These are phyloP conservation scores for Ocimum tenuiflorum DNA, from an alignment of 257 asterid genomes.

Conservation along the genomic window DNA sequence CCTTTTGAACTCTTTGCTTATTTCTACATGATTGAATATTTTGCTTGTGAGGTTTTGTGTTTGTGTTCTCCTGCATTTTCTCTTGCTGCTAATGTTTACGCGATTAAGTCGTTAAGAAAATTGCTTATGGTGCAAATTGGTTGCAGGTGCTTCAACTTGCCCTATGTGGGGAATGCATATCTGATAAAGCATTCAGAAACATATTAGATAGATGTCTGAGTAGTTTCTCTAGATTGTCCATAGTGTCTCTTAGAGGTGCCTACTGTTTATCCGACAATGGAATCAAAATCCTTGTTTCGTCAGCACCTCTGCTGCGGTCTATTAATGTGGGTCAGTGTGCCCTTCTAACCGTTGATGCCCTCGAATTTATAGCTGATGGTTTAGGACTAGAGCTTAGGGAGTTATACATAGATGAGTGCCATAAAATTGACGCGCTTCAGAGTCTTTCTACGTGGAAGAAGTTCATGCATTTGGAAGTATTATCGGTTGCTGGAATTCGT, in stretches of 20 bases:
- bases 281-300: constrained; percentile 37
- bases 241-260: constrained; percentile 82
- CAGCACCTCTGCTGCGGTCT: constrained; percentile 60
- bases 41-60: no score
- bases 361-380: constrained; percentile 41
- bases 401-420: constrained; percentile 65
- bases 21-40: neutral
- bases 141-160: constrained; percentile 89
- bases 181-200: constrained; percentile 40
- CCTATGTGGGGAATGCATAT: constrained; percentile 60
- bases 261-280: constrained; percentile 64
- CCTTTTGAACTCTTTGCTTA: neutral
- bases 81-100: neutral
- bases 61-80: neutral
- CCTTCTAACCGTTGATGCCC: constrained; percentile 48
- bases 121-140: constrained; percentile 11
- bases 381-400: constrained; percentile 66
- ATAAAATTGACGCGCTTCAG: constrained; percentile 40
- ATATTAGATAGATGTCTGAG: constrained; percentile 27
- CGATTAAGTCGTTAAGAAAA: neutral
- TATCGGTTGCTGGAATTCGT: constrained; percentile 64
- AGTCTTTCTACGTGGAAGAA: constrained; percentile 46
- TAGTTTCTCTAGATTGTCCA: constrained; percentile 42
- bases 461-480: constrained; percentile 52
- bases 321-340: constrained; percentile 70